phyloP scores from a whole-genome alignment of 2,329 filamentous ascomycete genomes.

The Metarhizium guizhouense region DNA sequence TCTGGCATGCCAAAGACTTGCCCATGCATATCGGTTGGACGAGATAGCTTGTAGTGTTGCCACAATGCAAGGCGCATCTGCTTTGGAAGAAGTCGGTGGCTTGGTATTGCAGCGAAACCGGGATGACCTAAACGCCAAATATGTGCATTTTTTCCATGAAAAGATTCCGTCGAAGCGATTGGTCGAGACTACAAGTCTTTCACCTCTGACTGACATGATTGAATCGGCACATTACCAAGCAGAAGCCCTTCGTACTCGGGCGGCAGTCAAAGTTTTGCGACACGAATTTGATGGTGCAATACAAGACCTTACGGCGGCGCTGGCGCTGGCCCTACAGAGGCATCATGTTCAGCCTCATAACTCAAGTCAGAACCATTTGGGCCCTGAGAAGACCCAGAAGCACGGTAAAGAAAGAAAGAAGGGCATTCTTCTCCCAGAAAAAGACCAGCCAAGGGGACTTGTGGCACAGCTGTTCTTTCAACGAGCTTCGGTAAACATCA shows the following conservation, averaged over 20 bases:
- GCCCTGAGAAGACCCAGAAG: not conserved
- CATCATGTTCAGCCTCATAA: slow-evolving; percentile 44
- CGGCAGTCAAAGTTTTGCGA: slow-evolving; percentile 67
- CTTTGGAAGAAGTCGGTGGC: slow-evolving; percentile 66
- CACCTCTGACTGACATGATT: slow-evolving; percentile 60
- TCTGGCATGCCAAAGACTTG: slow-evolving; percentile 69
- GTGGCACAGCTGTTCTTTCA: slow-evolving; percentile 70
- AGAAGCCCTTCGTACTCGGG: slow-evolving; percentile 62
- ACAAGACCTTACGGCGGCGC: slow-evolving; percentile 59
- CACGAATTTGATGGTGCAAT: slow-evolving; percentile 62
- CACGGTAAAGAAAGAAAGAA: not conserved
- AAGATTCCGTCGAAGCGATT: slow-evolving; percentile 73
- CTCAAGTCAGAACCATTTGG: slow-evolving; percentile 32
- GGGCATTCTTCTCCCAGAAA: slow-evolving; percentile 28
- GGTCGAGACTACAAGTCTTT: slow-evolving; percentile 60
- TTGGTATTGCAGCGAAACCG: slow-evolving; percentile 63
- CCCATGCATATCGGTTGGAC: slow-evolving; percentile 69
- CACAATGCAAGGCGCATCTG: slow-evolving; percentile 72
- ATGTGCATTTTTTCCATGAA: slow-evolving; percentile 89
- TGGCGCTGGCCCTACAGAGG: slow-evolving; percentile 47
- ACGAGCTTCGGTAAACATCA: slow-evolving; percentile 62
- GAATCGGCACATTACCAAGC: slow-evolving; percentile 52
- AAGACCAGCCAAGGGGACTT: slow-evolving; percentile 60
- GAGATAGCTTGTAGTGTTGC: slow-evolving; percentile 78
- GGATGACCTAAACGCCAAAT: slow-evolving; percentile 65